These are phyloP conservation scores for Diaporthe citri DNA, from an alignment of 2,329 filamentous ascomycete genomes.

Conservation along the genomic window DNA sequence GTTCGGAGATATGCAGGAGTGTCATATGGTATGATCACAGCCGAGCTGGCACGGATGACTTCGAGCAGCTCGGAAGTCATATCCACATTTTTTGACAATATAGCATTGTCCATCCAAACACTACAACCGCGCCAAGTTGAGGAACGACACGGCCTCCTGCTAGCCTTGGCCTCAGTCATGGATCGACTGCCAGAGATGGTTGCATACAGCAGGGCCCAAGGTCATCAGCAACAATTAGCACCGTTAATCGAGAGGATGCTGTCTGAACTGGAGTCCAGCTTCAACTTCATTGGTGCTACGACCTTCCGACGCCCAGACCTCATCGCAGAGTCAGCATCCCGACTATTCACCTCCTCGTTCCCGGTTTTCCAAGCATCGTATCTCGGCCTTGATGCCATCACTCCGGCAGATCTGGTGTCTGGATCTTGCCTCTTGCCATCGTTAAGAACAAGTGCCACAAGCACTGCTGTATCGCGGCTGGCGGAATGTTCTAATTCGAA, in stretches of 20 bases:
- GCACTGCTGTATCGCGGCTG: slow-evolving; percentile 4
- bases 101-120: slow-evolving; percentile 58
- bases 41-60: slow-evolving; percentile 50
- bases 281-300: slow-evolving; percentile 56
- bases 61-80: slow-evolving; percentile 40
- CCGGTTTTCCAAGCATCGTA: slow-evolving; percentile 60
- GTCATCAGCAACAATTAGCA: neutral
- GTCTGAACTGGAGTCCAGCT: slow-evolving; percentile 50
- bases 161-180: slow-evolving; percentile 71
- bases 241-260: slow-evolving; percentile 40
- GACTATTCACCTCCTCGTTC: slow-evolving; percentile 66
- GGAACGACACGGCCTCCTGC: slow-evolving; percentile 75
- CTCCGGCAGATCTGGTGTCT: slow-evolving; percentile 43
- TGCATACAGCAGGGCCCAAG: slow-evolving; percentile 8
- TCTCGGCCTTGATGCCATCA: slow-evolving; percentile 37
- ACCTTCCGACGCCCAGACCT: slow-evolving; percentile 73
- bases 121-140: slow-evolving; percentile 73
- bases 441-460: neutral
- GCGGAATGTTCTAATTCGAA: neutral
- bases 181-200: slow-evolving; percentile 58
- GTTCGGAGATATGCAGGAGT: slow-evolving; percentile 80
- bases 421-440: slow-evolving; percentile 43
- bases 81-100: slow-evolving; percentile 53
- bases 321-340: slow-evolving; percentile 71
- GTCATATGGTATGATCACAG: slow-evolving; percentile 74